Evolutionary conservation across 805 yeast species (phyloP), one percentile per base, ranked within the genome.

Genomic region (Ogataea philodendri): DNA sequence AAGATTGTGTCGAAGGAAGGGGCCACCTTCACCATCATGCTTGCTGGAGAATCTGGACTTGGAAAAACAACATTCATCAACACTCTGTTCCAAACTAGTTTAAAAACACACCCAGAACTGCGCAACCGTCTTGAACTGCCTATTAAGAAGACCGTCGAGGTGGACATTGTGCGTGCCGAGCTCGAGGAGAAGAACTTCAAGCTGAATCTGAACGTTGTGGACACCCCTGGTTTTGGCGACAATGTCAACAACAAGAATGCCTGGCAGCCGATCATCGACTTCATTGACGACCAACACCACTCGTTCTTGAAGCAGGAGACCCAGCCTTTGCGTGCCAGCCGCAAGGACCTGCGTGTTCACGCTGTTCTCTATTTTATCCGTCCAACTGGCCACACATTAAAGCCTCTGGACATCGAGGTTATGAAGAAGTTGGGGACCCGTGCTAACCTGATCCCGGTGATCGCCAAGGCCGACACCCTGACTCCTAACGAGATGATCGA

Each of bases 141-240:
- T 34, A 66, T 76, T 42, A 78, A 71, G 51, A 72, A 78, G 51
- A 84, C 94, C 2, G 85, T 84, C 17, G 89, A 81, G 47, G 79
- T 86, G 45, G 89, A 83, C 46, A 76, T 87, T 37, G 74, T 75
- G 30, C 74, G 90, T 51, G 90, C 93, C n/a, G 72, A 76, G 39
- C 70, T 85, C 48, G 93, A 81, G 57, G 97, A 89, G 57, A 81
- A 84, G 61, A 85, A 83, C 57, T 84, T 89, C 63, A 72, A 70
- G 47, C 72, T 85, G 49, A 73, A 82, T 44, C 74, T 89, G 46
- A 87, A 87, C 49, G 72, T 89, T 39, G 78, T 89, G 51, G 96
- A 88, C 62, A 86, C 96, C 2, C 96, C 96, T 7, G 96, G 96
- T 1, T 86, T 87, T 59, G 97, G 96, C 42, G 94, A 86, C 58